Evolutionary conservation across 495 filamentous ascomycete species (phyloP), one percentile per base, ranked within the genome.

Genomic region (Lepidopterella palustris): DNA sequence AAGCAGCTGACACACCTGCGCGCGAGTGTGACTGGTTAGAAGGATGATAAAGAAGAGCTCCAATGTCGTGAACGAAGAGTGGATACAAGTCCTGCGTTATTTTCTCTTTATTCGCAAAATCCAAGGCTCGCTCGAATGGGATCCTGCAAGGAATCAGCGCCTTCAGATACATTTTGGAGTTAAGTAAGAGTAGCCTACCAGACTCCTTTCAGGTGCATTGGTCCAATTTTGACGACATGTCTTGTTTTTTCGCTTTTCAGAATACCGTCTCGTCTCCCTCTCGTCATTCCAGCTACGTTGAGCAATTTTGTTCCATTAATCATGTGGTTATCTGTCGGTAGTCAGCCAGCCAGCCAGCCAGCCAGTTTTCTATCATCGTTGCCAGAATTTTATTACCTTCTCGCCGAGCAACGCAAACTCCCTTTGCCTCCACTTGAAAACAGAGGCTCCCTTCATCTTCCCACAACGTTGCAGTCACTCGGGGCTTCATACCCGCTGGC

Each of bases 31-130:
- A 85, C 65, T 89, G 84, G 68, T 97, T 97, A 29, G 89, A 87
- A 0, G 92, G 92, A 68, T 97, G 93, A 71, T 97, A 97, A 60
- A 98, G 79, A 55, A 97, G 80, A 39, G 89, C 87, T 45, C 93
- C 89, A 67, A 98, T 97, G 74, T 97, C 96, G 71, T 97, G 91
- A 27, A 98, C 93, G 70, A 98, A 98, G 20, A 98, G 78, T 25
- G 93, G 93, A 75, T 98, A 98, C 57, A 98, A 72, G 11, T 89
- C 74, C 72, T 98, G 92, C 0, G 95, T 97, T 63, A 98, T 98
- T 76, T 97, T 97, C 74, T 98, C 93, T 79, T 96, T 97, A 77
- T 98, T 98, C 39, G 93, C 95, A 69, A 98, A 98, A 64, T 98
- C 93, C 42, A 98, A 76, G 1, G 93, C 93, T 54, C 95, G 84